Evolutionary conservation across 2,329 filamentous ascomycete species (phyloP).

Genomic region (Pseudofabraea citricarpa): DNA sequence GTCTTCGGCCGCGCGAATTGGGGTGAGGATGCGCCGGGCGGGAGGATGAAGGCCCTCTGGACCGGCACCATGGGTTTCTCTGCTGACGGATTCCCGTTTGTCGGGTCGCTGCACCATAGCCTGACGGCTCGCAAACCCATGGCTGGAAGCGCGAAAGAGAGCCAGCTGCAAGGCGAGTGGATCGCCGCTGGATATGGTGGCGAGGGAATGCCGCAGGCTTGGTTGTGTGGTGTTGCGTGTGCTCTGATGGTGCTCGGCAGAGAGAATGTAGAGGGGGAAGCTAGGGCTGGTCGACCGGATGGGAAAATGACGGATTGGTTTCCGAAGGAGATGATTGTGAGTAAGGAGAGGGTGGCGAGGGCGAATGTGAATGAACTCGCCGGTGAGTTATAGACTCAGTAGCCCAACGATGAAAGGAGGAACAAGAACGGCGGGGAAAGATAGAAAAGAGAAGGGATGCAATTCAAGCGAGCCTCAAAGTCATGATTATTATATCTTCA

Average conservation of each 20-base stretch:
- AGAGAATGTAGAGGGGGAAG: slow-evolving; percentile 23
- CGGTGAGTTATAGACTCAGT: slow-evolving; percentile 2
- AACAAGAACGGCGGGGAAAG: no score
- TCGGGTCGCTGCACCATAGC: slow-evolving; percentile 36
- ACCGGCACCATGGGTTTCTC: slow-evolving; percentile 44
- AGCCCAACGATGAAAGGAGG: no score
- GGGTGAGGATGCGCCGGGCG: slow-evolving; percentile 14
- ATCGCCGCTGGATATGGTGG: slow-evolving; percentile 46
- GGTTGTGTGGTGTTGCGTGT: slow-evolving; percentile 44
- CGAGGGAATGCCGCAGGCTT: slow-evolving; percentile 50
- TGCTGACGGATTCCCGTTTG: slow-evolving; percentile 44
- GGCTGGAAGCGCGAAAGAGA: no score
- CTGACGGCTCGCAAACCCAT: slow-evolving; percentile 28
- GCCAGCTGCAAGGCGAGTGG: slow-evolving; percentile 35
- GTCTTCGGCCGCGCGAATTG: slow-evolving; percentile 32
- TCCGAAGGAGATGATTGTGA: slow-evolving; percentile 1
- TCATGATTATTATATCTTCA: no score
- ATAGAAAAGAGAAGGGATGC: no score
- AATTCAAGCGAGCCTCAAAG: no score
- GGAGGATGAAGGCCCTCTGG: slow-evolving; percentile 36
- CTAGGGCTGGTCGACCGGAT: neutral
- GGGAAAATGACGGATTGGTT: slow-evolving; percentile 4
- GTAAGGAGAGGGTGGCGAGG: slow-evolving; percentile 1
- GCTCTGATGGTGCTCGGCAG: slow-evolving; percentile 40
- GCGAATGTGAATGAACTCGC: slow-evolving; percentile 3